phyloP scores from a whole-genome alignment of 208 protist genomes.

The Trypanosoma mega region DNA sequence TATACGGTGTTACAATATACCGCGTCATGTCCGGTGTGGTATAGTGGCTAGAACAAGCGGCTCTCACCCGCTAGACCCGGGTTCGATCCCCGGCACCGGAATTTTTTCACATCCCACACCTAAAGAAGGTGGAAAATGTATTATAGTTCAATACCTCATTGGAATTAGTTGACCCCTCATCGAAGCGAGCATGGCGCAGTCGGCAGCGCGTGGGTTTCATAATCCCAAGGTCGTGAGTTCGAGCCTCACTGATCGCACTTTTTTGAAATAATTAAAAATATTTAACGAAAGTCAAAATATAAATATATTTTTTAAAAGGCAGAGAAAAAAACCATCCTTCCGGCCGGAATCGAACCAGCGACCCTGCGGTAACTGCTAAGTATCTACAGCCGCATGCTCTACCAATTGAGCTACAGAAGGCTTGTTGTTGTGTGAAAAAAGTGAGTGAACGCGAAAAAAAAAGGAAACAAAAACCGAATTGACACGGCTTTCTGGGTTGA shows the following conservation, averaged over 20 bases:
- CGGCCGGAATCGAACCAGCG: constrained; percentile 35
- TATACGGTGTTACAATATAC: no score
- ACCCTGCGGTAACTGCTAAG: constrained; percentile 29
- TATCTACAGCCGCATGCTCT: constrained; percentile 34
- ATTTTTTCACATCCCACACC: no score
- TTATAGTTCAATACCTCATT: not conserved
- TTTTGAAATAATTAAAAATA: constrained; percentile 15
- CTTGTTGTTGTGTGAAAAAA: constrained; percentile 5
- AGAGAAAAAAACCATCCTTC: constrained; percentile 26
- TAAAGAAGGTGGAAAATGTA: no score
- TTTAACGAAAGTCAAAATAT: not conserved
- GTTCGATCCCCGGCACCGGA: constrained; percentile 93
- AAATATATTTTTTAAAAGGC: not conserved
- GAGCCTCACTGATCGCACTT: constrained; percentile 71
- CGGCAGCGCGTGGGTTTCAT: constrained; percentile 95
- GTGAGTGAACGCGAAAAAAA: no score
- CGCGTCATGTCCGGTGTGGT: constrained; percentile 92
- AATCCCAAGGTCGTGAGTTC: constrained; percentile 95
- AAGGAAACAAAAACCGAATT: no score
- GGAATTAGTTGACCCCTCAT: not conserved
- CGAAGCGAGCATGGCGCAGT: constrained; percentile 89
- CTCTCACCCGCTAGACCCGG: constrained; percentile 93
- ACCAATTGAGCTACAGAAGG: constrained; percentile 37
- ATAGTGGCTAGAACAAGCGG: constrained; percentile 94
- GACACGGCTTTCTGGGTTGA: no score